Evolutionary conservation across 805 yeast species (phyloP).

Genomic region (Yamadazyma takamatsuzukensis): DNA sequence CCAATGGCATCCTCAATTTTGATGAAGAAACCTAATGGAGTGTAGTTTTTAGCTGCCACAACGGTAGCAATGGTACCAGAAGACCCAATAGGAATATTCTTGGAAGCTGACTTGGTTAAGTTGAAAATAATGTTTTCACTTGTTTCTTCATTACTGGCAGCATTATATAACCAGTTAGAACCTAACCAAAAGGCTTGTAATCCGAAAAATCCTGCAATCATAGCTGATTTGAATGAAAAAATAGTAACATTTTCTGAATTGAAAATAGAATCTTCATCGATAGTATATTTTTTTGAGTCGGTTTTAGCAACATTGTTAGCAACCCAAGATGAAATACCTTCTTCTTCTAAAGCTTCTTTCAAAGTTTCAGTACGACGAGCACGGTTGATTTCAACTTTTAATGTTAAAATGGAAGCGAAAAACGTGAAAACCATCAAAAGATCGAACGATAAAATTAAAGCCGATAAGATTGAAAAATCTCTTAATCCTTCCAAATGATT

Average conservation of each 20-base stretch:
- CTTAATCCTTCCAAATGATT: conserved; percentile 67
- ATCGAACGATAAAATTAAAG: conserved; percentile 69
- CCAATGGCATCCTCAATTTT: conserved; percentile 60
- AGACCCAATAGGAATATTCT: conserved; percentile 41
- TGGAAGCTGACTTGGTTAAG: conserved; percentile 40
- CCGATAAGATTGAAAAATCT: conserved; percentile 75
- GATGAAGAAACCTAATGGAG: conserved; percentile 53
- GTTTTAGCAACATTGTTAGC: conserved; percentile 66
- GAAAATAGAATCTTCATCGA: conserved; percentile 19
- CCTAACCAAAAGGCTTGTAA: conserved; percentile 69
- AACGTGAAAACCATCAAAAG: conserved; percentile 72
- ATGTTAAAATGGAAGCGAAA: conserved; percentile 75
- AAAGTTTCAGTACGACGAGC: conserved; percentile 79
- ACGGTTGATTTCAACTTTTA: conserved; percentile 83
- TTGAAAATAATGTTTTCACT: conserved; percentile 9
- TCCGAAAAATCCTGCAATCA: conserved; percentile 56
- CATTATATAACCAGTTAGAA: conserved; percentile 59
- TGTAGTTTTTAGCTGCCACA: conserved; percentile 53
- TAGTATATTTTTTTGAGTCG: conserved; percentile 26
- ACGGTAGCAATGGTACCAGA: conserved; percentile 57
- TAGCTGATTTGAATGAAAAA: conserved; percentile 55
- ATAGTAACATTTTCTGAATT: conserved; percentile 29
- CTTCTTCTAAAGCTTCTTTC: conserved; percentile 84
- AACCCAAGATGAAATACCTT: conserved; percentile 72
- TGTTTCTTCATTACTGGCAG: conserved; percentile 8